Conservation (phyloP, 805 yeast species). For the Clavispora santaluciae region DNA sequence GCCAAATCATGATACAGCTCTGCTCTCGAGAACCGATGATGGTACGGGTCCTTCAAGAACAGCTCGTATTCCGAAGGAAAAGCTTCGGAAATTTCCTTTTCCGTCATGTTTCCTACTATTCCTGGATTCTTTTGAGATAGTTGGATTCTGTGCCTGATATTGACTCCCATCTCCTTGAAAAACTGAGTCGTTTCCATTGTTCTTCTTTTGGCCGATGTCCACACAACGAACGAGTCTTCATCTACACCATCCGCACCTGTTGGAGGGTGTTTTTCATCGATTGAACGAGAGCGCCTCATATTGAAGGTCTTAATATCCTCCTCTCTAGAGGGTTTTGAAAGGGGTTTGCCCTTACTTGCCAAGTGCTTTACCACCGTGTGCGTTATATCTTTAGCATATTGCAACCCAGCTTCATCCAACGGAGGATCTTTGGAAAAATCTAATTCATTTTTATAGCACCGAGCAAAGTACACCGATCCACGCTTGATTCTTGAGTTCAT, state of each 20-base stretch:
- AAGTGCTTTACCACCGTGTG: constrained; percentile 45
- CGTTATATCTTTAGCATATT: constrained; percentile 62
- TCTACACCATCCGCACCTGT: constrained; percentile 54
- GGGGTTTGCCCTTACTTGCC: constrained; percentile 30
- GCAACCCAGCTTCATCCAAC: constrained; percentile 66
- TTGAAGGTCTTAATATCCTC: constrained; percentile 1
- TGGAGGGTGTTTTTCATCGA: constrained; percentile 39
- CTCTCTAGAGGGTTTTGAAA: constrained; percentile 5
- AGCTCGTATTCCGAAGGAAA: constrained; percentile 69
- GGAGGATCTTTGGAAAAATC: constrained; percentile 75
- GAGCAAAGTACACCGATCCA: constrained; percentile 90
- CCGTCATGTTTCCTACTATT: constrained; percentile 64
- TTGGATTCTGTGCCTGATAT: constrained; percentile 72
- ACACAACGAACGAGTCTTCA: constrained; percentile 69
- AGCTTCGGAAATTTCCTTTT: constrained; percentile 50
- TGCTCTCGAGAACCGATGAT: constrained; percentile 84
- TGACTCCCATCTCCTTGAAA: constrained; percentile 59
- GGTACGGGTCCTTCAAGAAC: constrained; percentile 77
- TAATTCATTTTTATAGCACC: constrained; percentile 58
- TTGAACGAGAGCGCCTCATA: constrained; percentile 19
- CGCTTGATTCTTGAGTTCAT: constrained; percentile 85
- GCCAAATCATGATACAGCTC: constrained; percentile 97
- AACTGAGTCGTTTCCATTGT: constrained; percentile 74
- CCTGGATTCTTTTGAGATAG: constrained; percentile 90
- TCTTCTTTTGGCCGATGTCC: constrained; percentile 90